Conservation (phyloP, 73 alveolate genomes). For the Paramecium sonneborni region DNA sequence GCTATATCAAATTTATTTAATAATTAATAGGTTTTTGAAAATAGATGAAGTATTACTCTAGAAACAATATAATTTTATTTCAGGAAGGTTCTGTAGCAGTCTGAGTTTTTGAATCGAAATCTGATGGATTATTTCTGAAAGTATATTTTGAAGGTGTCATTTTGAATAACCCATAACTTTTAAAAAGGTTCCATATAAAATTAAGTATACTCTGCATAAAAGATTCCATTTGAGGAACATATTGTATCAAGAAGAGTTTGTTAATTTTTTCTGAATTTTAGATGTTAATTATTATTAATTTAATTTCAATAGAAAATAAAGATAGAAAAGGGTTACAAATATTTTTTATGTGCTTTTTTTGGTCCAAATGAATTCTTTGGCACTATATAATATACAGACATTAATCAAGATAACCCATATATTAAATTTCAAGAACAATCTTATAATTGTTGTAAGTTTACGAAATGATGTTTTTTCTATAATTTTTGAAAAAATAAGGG, state of each 20-base stretch:
- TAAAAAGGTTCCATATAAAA: not conserved
- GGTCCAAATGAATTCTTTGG: not conserved
- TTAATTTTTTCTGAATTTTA: not conserved
- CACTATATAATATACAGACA: not conserved
- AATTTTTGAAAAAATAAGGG: too few relatives aligned
- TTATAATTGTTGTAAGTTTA: not conserved
- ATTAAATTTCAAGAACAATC: not conserved
- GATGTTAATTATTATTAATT: not conserved
- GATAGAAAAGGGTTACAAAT: not conserved
- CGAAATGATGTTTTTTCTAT: too few relatives aligned
- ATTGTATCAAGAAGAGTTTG: not conserved
- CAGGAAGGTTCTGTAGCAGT: not conserved
- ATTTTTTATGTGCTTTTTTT: not conserved
- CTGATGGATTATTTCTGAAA: not conserved
- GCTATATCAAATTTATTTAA: too few relatives aligned
- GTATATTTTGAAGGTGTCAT: not conserved
- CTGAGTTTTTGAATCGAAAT: not conserved
- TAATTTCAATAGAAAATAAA: not conserved
- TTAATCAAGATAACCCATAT: not conserved
- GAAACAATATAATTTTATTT: not conserved
- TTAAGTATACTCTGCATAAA: not conserved
- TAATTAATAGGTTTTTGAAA: not conserved
- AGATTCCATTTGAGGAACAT: not conserved
- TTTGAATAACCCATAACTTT: not conserved
- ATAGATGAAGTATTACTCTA: not conserved